phyloP scores from a whole-genome alignment of 805 yeast genomes.

The Wickerhamomyces mucosus region DNA sequence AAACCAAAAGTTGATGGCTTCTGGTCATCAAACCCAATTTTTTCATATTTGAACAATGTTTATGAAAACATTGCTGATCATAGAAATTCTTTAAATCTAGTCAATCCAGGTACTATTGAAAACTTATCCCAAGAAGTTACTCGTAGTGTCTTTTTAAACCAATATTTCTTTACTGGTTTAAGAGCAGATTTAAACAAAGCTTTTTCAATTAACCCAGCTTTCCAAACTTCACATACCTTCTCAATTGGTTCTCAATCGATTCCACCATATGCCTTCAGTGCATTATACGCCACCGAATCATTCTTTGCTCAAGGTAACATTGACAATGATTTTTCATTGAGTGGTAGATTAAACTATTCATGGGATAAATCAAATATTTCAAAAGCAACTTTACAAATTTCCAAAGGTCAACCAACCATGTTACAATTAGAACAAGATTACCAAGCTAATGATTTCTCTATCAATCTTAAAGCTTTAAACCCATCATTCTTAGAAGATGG shows the following conservation, averaged over 20 bases:
- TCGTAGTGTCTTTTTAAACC: conserved; percentile 84
- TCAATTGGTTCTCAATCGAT: conserved; percentile 76
- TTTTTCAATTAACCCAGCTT: conserved; percentile 83
- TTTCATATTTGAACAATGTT: conserved; percentile 68
- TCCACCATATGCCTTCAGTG: conserved; percentile 87
- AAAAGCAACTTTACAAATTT: conserved; percentile 81
- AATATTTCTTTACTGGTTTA: conserved; percentile 87
- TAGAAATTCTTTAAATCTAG: conserved; percentile 71
- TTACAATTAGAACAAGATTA: conserved; percentile 93
- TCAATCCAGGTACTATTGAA: conserved; percentile 93
- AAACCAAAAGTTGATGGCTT: conserved; percentile 46
- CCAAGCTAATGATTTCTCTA: conserved; percentile 80
- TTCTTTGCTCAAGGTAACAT: conserved; percentile 84
- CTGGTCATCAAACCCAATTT: conserved; percentile 80
- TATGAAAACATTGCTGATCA: conserved; percentile 66
- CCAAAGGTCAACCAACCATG: conserved; percentile 86
- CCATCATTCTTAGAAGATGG: conserved; percentile 66
- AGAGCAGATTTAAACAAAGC: conserved; percentile 95
- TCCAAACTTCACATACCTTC: conserved; percentile 94
- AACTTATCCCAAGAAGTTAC: conserved; percentile 88
- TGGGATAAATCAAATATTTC: conserved; percentile 76
- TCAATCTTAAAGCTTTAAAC: conserved; percentile 85
- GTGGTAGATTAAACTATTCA: conserved; percentile 86
- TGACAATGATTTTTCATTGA: conserved; percentile 76
- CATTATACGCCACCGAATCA: conserved; percentile 80